Evolutionary conservation across 2,329 filamentous ascomycete genomes (phyloP).

Genomic region (Aspergillus ruber): DNA sequence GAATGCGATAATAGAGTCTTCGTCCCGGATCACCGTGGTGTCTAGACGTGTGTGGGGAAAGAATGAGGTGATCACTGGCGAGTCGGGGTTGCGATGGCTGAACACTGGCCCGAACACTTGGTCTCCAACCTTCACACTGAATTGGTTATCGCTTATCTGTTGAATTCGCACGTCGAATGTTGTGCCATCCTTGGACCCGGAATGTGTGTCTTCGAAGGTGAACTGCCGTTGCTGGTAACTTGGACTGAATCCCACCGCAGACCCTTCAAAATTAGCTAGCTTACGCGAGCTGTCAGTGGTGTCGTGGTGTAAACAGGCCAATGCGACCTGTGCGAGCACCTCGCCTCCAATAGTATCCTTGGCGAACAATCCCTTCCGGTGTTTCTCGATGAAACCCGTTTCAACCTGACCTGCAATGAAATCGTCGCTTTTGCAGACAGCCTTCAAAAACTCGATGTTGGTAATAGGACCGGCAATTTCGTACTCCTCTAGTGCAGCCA

Average conservation of each 20-base stretch:
- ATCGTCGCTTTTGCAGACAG: conserved; percentile 69
- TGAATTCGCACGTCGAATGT: conserved; percentile 45
- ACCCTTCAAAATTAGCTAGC: conserved; percentile 24
- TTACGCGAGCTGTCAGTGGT: conserved; percentile 20
- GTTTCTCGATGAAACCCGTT: conserved; percentile 92
- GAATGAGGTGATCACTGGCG: conserved; percentile 61
- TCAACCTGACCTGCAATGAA: conserved; percentile 87
- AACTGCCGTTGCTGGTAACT: conserved; percentile 60
- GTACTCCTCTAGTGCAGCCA: conserved; percentile 74
- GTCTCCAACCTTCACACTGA: conserved; percentile 45
- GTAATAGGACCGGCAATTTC: conserved; percentile 89
- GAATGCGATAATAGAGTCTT: conserved; percentile 63
- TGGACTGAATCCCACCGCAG: conserved; percentile 53
- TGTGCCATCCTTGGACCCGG: conserved; percentile 33
- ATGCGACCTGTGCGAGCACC: conserved; percentile 77
- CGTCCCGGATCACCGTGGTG: conserved; percentile 62
- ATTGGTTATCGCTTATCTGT: conserved; percentile 43
- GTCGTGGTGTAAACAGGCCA: conserved; percentile 60
- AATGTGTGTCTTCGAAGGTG: conserved; percentile 45
- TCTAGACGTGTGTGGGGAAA: conserved; percentile 75
- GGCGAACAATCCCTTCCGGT: conserved; percentile 70
- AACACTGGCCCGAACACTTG: conserved; percentile 39
- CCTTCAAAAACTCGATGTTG: conserved; percentile 95
- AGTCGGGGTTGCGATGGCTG: conserved; percentile 40
- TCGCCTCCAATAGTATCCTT: conserved; percentile 58